Conservation (phyloP, 1,284 basidiomycete species). For the Ustilago lituana region DNA sequence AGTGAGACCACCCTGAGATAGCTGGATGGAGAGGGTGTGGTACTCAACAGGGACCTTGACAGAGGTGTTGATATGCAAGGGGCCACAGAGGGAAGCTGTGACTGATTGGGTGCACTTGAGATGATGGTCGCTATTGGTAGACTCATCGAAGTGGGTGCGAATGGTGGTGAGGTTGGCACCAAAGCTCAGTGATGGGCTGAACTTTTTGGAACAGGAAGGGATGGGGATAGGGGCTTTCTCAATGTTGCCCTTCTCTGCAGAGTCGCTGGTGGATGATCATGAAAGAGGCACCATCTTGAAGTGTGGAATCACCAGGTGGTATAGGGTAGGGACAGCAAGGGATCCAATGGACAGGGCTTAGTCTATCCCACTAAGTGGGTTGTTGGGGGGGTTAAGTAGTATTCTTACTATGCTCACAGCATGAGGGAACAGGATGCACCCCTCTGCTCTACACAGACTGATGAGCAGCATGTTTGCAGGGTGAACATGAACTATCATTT, state of each 20-base stretch:
- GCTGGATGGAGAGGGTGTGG: constrained; percentile 55
- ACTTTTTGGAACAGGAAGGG: constrained; percentile 2
- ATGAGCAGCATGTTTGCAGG: too few relatives aligned
- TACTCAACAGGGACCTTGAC: constrained; percentile 53
- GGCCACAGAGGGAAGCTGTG: constrained; percentile 18
- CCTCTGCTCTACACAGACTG: too few relatives aligned
- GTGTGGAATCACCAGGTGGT: too few relatives aligned
- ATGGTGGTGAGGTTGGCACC: constrained; percentile 6
- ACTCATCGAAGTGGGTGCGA: constrained; percentile 26
- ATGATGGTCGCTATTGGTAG: constrained; percentile 5
- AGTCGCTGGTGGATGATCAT: constrained; percentile 9
- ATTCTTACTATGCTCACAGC: too few relatives aligned
- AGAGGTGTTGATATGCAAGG: constrained; percentile 26
- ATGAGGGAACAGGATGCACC: too few relatives aligned
- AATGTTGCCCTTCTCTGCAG: constrained; percentile 12
- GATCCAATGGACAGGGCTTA: background rate
- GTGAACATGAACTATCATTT: too few relatives aligned
- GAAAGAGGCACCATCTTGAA: constrained; percentile 9
- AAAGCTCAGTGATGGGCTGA: constrained; percentile 10
- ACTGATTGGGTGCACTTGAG: constrained; percentile 38
- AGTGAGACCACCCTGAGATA: constrained; percentile 48
- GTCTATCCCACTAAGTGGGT: too few relatives aligned
- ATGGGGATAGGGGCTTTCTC: constrained; percentile 1
- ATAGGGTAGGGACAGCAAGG: background rate
- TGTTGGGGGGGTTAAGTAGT: too few relatives aligned